A percentile compares a stretch with the other conserved stretches of the same genome.
Conservation (phyloP, 352 stramenopile species). For the Pythium aphanidermatum region DNA sequence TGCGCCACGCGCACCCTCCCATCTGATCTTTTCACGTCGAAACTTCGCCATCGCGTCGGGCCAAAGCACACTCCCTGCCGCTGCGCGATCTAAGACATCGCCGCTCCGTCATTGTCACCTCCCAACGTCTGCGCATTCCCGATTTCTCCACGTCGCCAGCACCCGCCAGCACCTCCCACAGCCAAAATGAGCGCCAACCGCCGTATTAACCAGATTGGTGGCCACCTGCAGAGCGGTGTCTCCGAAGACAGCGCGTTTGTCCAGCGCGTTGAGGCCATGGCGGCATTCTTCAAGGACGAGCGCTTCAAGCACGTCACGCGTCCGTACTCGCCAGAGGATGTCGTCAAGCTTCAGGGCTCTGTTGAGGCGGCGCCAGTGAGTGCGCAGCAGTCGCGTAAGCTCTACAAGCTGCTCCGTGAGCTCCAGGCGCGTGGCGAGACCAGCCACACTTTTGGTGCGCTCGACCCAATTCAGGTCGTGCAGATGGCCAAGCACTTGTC, state of each 20-base stretch:
- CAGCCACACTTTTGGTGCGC: slow-evolving; percentile 84
- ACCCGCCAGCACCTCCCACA: background rate
- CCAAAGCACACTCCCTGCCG: slow-evolving; percentile 1
- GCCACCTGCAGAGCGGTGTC: slow-evolving; percentile 38
- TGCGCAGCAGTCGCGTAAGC: slow-evolving; percentile 67
- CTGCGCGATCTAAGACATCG: slow-evolving; percentile 1
- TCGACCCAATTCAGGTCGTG: slow-evolving; percentile 94
- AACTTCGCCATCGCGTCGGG: slow-evolving; percentile 9
- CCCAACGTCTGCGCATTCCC: slow-evolving; percentile 8
- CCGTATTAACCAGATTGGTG: slow-evolving; percentile 70
- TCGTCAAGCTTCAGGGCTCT: slow-evolving; percentile 84
- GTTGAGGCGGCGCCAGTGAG: slow-evolving; percentile 37
- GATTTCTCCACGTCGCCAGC: slow-evolving; percentile 11
- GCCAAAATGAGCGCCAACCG: slow-evolving; percentile 52
- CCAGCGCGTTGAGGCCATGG: slow-evolving; percentile 67
- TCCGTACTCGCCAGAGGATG: slow-evolving; percentile 73
- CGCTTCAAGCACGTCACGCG: slow-evolving; percentile 80
- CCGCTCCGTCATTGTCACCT: background rate
- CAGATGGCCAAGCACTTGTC: slow-evolving; percentile 94
- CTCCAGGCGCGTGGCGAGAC: slow-evolving; percentile 72
- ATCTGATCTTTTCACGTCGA: slow-evolving; percentile 28
- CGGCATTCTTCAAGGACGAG: slow-evolving; percentile 61
- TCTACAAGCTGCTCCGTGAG: slow-evolving; percentile 85
- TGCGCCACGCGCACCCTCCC: background rate
- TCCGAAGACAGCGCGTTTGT: slow-evolving; percentile 56